A percentile compares a stretch with the other conserved stretches of the same genome.
These are phyloP conservation scores for Podila horticola DNA, from an alignment of 192 early-diverging fungal species.

Conservation along the genomic window DNA sequence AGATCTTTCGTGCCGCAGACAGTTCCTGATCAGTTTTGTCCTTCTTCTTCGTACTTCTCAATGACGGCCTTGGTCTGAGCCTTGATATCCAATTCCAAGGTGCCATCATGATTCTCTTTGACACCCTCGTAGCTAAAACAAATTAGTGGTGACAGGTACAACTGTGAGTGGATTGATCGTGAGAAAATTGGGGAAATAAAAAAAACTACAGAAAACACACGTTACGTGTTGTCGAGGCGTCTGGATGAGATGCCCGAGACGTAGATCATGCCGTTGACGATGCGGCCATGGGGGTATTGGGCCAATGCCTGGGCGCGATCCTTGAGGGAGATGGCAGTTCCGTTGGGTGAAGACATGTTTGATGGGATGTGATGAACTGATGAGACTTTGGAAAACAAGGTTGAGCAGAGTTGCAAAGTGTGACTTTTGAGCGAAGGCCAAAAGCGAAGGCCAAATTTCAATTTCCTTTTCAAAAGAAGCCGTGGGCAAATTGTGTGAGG, in stretches of 20 bases:
- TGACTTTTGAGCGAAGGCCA: no score
- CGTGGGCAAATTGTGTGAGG: no score
- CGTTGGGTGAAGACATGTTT: conserved; percentile 56
- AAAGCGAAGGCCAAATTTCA: no score
- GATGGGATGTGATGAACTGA: neutral
- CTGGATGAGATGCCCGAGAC: conserved; percentile 70
- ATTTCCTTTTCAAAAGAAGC: no score
- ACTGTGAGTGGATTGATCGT: neutral
- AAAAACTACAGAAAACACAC: conserved; percentile 2
- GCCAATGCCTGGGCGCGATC: conserved; percentile 67
- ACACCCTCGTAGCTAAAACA: conserved; percentile 55
- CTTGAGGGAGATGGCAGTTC: conserved; percentile 57
- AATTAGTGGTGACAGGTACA: neutral
- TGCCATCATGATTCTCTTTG: conserved; percentile 60
- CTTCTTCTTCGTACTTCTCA: conserved; percentile 59
- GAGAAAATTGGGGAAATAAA: neutral
- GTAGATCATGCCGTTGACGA: conserved; percentile 64
- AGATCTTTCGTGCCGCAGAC: no score
- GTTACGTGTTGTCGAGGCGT: conserved; percentile 67
- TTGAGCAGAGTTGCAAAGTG: no score
- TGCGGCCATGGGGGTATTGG: conserved; percentile 74
- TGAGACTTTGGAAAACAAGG: neutral
- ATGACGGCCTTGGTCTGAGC: conserved; percentile 73
- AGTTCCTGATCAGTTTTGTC: neutral
- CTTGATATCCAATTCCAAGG: conserved; percentile 65